A percentile compares a stretch with the other conserved stretches of the same genome.
phyloP scores from a whole-genome alignment of 2,329 filamentous ascomycete genomes.

The Aspergillus caelatus region DNA sequence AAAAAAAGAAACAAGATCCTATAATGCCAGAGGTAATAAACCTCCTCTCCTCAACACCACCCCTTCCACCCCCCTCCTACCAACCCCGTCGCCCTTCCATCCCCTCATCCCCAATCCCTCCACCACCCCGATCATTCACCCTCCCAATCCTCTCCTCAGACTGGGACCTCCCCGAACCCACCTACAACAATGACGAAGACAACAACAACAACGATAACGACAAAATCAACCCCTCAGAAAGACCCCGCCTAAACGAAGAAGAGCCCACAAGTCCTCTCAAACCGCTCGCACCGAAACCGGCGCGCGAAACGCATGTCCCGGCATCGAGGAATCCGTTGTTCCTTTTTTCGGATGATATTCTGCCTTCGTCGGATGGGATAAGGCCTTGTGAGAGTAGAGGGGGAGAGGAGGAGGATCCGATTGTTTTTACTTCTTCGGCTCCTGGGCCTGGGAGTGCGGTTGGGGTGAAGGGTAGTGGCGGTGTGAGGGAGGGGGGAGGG shows the following conservation, averaged over 20 bases:
- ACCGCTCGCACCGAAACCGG: conserved; percentile 3
- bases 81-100: conserved; percentile 11
- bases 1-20: not conserved
- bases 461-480: not conserved
- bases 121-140: conserved; percentile 10
- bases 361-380: conserved; percentile 17
- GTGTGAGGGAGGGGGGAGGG: not conserved
- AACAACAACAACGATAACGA: conserved; percentile 20
- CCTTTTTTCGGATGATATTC: conserved; percentile 33
- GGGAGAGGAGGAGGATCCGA: conserved; percentile 39
- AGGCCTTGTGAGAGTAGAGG: conserved; percentile 20
- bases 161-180: conserved; percentile 29
- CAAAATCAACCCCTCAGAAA: conserved; percentile 28
- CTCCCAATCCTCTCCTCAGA: conserved; percentile 30
- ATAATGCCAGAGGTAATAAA: conserved; percentile 44
- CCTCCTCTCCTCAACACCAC: conserved; percentile 38
- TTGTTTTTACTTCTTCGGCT: conserved; percentile 47
- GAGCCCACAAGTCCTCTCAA: conserved; percentile 12
- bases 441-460: conserved; percentile 23
- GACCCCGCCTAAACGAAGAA: conserved; percentile 32
- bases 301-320: not conserved
- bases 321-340: conserved; percentile 20
- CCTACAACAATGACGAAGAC: conserved; percentile 25
- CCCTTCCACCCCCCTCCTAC: conserved; percentile 19
- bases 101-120: conserved; percentile 11